These are phyloP conservation scores for Rugonectria rugulosa DNA, from an alignment of 2,329 filamentous ascomycete genomes.

Conservation along the genomic window DNA sequence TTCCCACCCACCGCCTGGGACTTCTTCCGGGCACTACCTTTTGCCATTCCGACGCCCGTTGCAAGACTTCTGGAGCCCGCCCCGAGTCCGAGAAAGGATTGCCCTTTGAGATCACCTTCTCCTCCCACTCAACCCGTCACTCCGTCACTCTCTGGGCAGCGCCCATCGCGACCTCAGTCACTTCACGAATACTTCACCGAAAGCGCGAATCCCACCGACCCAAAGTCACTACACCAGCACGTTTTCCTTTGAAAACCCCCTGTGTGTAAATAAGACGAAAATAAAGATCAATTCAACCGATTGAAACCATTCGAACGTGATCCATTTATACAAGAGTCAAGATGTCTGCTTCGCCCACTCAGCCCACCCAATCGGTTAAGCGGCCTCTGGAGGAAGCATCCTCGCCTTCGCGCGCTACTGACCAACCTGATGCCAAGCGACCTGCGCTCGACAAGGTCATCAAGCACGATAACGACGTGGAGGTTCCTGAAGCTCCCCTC, in stretches of 20 bases:
- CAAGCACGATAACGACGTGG: slow-evolving; percentile 68
- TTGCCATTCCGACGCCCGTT: slow-evolving; percentile 37
- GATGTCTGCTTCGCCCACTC: slow-evolving; percentile 77
- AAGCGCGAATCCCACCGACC: slow-evolving; percentile 51
- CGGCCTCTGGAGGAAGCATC: slow-evolving; percentile 97
- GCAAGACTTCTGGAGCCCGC: slow-evolving; percentile 43
- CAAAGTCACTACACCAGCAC: slow-evolving; percentile 79
- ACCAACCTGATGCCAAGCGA: slow-evolving; percentile 96
- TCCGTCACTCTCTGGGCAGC: slow-evolving; percentile 43
- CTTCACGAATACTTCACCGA: slow-evolving; percentile 52
- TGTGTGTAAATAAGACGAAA: slow-evolving; percentile 80
- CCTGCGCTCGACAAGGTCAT: slow-evolving; percentile 93
- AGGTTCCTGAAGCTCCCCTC: slow-evolving; percentile 48
- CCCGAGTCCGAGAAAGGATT: slow-evolving; percentile 40
- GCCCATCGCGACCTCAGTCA: slow-evolving; percentile 47
- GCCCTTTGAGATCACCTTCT: slow-evolving; percentile 38
- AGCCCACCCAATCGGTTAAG: slow-evolving; percentile 78
- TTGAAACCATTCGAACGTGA: slow-evolving; percentile 34
- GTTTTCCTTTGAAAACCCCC: slow-evolving; percentile 89
- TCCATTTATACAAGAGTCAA: slow-evolving; percentile 46
- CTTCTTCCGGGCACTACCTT: slow-evolving; percentile 37
- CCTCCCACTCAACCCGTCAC: slow-evolving; percentile 41
- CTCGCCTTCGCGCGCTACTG: slow-evolving; percentile 87
- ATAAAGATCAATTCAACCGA: slow-evolving; percentile 43
- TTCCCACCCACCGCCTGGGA: slow-evolving; percentile 40